These are phyloP conservation scores for Lithospermum erythrorhizon DNA, from an alignment of 257 asterid genomes.

Conservation along the genomic window DNA sequence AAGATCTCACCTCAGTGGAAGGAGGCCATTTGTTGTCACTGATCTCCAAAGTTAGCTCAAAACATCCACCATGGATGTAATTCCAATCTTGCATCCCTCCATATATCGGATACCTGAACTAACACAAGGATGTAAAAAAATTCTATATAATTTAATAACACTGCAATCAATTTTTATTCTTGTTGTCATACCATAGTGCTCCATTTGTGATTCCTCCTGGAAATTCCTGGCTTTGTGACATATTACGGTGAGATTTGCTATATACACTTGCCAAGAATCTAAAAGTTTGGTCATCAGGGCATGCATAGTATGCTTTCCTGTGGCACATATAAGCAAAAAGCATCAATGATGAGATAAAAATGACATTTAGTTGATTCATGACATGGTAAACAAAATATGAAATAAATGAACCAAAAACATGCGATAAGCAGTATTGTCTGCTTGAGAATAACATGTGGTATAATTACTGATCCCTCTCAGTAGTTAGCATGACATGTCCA, in stretches of 20 bases:
- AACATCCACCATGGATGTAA: conserved; percentile 64
- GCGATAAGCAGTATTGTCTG: not conserved
- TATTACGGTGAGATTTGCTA: conserved; percentile 78
- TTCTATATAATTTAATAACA: not conserved
- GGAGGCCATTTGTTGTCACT: conserved; percentile 94
- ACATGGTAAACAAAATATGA: not conserved
- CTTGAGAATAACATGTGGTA: not conserved
- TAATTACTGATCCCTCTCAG: not conserved
- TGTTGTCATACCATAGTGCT: conserved; percentile 54
- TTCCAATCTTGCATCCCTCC: conserved; percentile 99
- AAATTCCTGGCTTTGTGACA: conserved; percentile 87
- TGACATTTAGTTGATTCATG: not conserved
- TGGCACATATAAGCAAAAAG: not conserved
- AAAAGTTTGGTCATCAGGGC: conserved; percentile 87
- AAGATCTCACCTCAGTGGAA: conserved; percentile 59
- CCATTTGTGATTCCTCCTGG: conserved; percentile 90
- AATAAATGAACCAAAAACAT: not conserved
- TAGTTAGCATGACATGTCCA: not conserved
- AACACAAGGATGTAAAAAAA: conserved; percentile 6
- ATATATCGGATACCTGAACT: conserved; percentile 85
- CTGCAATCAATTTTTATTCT: conserved; percentile 1
- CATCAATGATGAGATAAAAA: not conserved
- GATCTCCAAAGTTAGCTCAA: conserved; percentile 87
- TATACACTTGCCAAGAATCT: conserved; percentile 61
- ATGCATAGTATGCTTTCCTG: conserved; percentile 69